These are phyloP conservation scores for Olyra latifolia DNA, from an alignment of 176 grass and related monocot species.

Conservation along the genomic window DNA sequence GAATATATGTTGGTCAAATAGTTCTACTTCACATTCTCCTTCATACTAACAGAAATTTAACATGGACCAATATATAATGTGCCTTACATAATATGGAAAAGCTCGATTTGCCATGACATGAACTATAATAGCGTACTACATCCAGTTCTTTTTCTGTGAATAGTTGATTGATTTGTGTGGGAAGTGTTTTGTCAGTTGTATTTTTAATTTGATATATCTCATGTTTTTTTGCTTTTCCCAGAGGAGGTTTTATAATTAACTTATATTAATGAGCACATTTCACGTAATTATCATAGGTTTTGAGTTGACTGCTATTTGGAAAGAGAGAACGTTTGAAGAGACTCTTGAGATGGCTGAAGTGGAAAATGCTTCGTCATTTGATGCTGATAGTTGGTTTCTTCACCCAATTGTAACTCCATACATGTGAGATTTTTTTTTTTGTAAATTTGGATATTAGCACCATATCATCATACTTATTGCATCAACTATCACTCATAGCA, in stretches of 20 bases:
- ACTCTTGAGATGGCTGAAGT: conserved; percentile 97
- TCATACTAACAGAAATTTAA: background rate
- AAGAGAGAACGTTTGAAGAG: conserved; percentile 75
- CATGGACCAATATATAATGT: background rate
- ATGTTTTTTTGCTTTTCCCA: conserved; percentile 21
- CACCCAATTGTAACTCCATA: conserved; percentile 67
- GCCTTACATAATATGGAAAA: conserved; percentile 12
- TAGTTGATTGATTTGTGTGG: conserved; percentile 14
- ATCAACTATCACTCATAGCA: conserved; percentile 3
- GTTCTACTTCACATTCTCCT: background rate
- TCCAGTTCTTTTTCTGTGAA: background rate
- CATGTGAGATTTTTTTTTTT: conserved; percentile 57
- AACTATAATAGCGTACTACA: background rate
- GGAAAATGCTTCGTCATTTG: conserved; percentile 88
- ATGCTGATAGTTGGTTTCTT: conserved; percentile 91
- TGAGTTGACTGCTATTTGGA: conserved; percentile 77
- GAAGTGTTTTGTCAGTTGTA: conserved; percentile 3
- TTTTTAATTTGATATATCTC: conserved; percentile 12
- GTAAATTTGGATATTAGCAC: conserved; percentile 16
- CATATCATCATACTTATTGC: background rate
- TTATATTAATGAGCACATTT: background rate
- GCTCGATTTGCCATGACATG: background rate
- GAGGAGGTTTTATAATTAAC: conserved; percentile 16
- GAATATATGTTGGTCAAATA: background rate
- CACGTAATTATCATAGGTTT: conserved; percentile 64